Percentiles rank a stretch among this genome's conserved stretches.
Evolutionary conservation across 2,329 filamentous ascomycete genomes (phyloP).

Genomic region (Monilinia polystroma): DNA sequence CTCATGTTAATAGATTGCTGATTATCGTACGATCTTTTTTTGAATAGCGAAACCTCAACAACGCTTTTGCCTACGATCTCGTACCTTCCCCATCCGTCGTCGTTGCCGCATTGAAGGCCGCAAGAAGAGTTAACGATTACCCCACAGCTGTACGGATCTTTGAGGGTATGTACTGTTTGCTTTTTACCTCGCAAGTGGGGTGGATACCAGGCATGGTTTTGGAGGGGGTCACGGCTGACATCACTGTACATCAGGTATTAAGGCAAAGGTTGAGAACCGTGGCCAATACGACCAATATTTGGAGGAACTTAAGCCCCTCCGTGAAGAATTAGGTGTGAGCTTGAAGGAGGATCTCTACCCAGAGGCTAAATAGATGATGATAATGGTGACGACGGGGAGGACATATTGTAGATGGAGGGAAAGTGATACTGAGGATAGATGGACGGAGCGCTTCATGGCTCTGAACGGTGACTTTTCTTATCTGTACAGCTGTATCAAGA

Average conservation of each 20-base stretch:
- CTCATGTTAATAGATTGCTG: constrained; percentile 29
- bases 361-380: constrained; percentile 43
- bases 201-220: constrained; percentile 99
- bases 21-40: constrained; percentile 32
- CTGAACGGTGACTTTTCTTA: constrained; percentile 36
- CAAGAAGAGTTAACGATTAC: constrained; percentile 95
- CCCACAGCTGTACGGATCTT: constrained; percentile 98
- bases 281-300: constrained; percentile 97
- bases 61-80: constrained; percentile 99
- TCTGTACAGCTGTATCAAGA: constrained; percentile 41
- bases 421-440: constrained; percentile 28
- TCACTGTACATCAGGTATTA: constrained; percentile 68
- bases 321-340: constrained; percentile 87
- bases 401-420: constrained; percentile 33
- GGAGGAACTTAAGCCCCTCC: constrained; percentile 84
- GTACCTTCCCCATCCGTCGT: constrained; percentile 92
- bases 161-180: constrained; percentile 67
- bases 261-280: constrained; percentile 99
- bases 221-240: constrained; percentile 68
- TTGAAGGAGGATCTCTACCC: constrained; percentile 95
- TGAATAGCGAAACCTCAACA: constrained; percentile 87
- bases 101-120: constrained; percentile 86
- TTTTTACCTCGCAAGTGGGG: constrained; percentile 30
- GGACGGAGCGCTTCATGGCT: constrained; percentile 26
- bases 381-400: constrained; percentile 25